Conservation (phyloP, 371 early-diverging fungal species). For the Mucor mucedo region DNA sequence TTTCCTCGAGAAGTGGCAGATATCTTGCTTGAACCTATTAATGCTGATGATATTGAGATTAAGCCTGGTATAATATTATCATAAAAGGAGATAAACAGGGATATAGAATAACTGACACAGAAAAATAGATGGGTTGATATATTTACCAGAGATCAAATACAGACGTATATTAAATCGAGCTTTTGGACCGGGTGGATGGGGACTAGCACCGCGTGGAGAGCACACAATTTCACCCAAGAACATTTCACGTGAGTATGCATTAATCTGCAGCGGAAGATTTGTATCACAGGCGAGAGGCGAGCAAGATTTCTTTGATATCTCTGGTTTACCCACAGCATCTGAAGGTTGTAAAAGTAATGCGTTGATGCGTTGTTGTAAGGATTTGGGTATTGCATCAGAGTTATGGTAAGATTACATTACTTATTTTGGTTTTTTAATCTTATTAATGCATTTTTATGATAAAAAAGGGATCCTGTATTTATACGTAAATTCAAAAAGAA, state of each 20-base stretch:
- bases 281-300: slow-evolving; percentile 96
- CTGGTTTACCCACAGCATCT: slow-evolving; percentile 82
- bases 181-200: slow-evolving; percentile 97
- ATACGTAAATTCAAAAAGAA: slow-evolving; percentile 84
- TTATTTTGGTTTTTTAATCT: too few relatives aligned
- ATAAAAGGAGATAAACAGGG: background rate
- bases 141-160: slow-evolving; percentile 97
- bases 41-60: slow-evolving; percentile 84
- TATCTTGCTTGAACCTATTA: slow-evolving; percentile 75
- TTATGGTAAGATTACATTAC: slow-evolving; percentile 65
- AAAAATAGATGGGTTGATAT: slow-evolving; percentile 83
- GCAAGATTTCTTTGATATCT: slow-evolving; percentile 84
- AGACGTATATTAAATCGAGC: slow-evolving; percentile 92
- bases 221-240: slow-evolving; percentile 80
- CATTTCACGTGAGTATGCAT: slow-evolving; percentile 91
- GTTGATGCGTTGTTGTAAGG: slow-evolving; percentile 96
- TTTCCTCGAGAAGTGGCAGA: slow-evolving; percentile 76
- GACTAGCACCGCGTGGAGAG: slow-evolving; percentile 90
- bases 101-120: background rate
- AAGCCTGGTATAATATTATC: slow-evolving; percentile 72
- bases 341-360: slow-evolving; percentile 96
- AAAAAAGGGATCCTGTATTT: slow-evolving; percentile 76
- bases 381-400: slow-evolving; percentile 92
- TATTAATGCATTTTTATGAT: slow-evolving; percentile 64
- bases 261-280: slow-evolving; percentile 84